These are phyloP conservation scores for Priceomyces castillae DNA, from an alignment of 805 yeast genomes.

Conservation along the genomic window DNA sequence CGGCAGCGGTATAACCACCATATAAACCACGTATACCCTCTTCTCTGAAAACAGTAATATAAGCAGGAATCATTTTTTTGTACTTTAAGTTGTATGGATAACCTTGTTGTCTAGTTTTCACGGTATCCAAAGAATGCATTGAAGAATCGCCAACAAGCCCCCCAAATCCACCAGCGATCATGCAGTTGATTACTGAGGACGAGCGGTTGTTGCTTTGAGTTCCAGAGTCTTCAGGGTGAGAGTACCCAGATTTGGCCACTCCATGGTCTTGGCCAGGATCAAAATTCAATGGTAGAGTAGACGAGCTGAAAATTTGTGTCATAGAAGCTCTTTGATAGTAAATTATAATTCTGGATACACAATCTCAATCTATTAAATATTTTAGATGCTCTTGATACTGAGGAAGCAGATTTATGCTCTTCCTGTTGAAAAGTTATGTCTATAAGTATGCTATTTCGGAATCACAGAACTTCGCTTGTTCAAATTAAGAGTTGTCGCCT, in stretches of 20 bases:
- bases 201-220: constrained; percentile 7
- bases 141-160: constrained; percentile 88
- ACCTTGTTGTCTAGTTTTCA: constrained; percentile 97
- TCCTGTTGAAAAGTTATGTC: neutral
- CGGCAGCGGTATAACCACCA: constrained; percentile 90
- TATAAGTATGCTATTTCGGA: neutral
- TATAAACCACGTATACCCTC: constrained; percentile 91
- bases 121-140: constrained; percentile 96
- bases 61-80: constrained; percentile 72
- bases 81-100: constrained; percentile 68
- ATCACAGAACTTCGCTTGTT: neutral
- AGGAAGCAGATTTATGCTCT: neutral
- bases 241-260: constrained; percentile 4
- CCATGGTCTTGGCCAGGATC: constrained; percentile 23
- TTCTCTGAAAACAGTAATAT: constrained; percentile 66
- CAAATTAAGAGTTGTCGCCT: neutral
- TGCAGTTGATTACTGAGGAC: constrained; percentile 54
- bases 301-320: constrained; percentile 28
- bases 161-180: constrained; percentile 92
- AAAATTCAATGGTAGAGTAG: constrained; percentile 35
- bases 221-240: constrained; percentile 1
- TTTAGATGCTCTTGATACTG: neutral
- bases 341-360: neutral
- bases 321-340: constrained; percentile 8
- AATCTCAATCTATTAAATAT: neutral